These are phyloP conservation scores for Ceriops tagal DNA, from an alignment of 345 rosid species.

Conservation along the genomic window DNA sequence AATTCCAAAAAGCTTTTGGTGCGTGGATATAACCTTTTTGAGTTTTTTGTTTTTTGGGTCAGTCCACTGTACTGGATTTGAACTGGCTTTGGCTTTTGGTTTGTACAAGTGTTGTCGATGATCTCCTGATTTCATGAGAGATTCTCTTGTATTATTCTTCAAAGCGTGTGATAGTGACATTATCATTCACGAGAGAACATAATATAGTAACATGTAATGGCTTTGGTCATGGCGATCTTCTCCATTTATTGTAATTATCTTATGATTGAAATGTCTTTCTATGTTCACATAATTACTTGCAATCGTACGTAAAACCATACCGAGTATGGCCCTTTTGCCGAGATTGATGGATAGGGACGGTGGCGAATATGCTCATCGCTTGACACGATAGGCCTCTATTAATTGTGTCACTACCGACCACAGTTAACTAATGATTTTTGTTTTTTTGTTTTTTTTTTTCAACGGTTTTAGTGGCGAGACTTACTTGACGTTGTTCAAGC, in stretches of 20 bases:
- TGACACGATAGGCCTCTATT: conserved; percentile 7
- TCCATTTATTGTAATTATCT: background rate
- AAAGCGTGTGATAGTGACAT: conserved; percentile 1
- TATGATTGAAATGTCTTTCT: conserved; percentile 1
- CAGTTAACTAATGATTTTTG: background rate
- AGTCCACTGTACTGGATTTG: conserved; percentile 15
- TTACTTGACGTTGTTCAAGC: conserved; percentile 32
- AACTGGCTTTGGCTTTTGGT: conserved; percentile 14
- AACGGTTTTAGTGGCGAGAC: conserved; percentile 14
- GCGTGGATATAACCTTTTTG: background rate
- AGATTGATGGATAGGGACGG: conserved; percentile 5
- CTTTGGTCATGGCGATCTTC: no score
- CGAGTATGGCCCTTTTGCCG: conserved; percentile 15
- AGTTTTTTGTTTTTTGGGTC: conserved; percentile 1
- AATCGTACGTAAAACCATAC: background rate
- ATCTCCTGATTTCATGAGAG: background rate
- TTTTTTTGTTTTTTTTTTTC: no score
- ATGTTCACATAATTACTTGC: conserved; percentile 1
- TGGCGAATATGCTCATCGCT: no score
- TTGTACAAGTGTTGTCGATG: background rate
- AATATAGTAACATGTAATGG: background rate
- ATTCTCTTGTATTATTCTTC: background rate
- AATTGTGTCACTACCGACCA: conserved; percentile 33
- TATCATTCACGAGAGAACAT: conserved; percentile 6
- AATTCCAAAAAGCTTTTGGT: conserved; percentile 15